A percentile compares a stretch with the other conserved stretches of the same genome.
These are phyloP conservation scores for Drechslerella coelobrocha DNA, from an alignment of 2,329 filamentous ascomycete species.

Conservation along the genomic window DNA sequence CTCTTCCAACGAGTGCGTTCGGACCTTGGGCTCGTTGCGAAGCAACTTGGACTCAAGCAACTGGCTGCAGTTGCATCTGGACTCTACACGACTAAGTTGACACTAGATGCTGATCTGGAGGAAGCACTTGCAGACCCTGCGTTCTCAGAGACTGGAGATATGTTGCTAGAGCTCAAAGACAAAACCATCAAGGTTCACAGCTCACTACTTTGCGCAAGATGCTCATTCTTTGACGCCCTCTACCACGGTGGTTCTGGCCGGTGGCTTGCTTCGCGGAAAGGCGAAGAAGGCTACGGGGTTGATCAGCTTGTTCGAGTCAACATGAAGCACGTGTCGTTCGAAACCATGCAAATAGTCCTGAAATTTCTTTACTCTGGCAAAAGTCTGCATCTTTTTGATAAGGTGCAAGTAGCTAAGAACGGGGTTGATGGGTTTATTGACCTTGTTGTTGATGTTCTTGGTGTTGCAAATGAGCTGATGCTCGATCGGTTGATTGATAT, in stretches of 20 bases:
- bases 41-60: slow-evolving; percentile 38
- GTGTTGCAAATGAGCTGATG: slow-evolving; percentile 92
- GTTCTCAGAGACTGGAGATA: slow-evolving; percentile 74
- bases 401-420: slow-evolving; percentile 65
- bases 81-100: slow-evolving; percentile 59
- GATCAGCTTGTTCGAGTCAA: slow-evolving; percentile 71
- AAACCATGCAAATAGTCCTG: slow-evolving; percentile 79
- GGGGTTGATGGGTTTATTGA: slow-evolving; percentile 85
- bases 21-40: slow-evolving; percentile 61
- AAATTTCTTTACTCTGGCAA: slow-evolving; percentile 83
- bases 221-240: slow-evolving; percentile 88
- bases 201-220: slow-evolving; percentile 78
- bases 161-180: slow-evolving; percentile 77
- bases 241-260: slow-evolving; percentile 88
- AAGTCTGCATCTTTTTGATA: slow-evolving; percentile 80
- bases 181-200: slow-evolving; percentile 76
- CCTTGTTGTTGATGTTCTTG: slow-evolving; percentile 87
- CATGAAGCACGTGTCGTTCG: slow-evolving; percentile 76
- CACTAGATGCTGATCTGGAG: slow-evolving; percentile 61
- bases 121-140: slow-evolving; percentile 70
- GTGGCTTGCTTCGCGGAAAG: slow-evolving; percentile 79
- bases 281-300: slow-evolving; percentile 58
- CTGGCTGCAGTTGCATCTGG: slow-evolving; percentile 83
- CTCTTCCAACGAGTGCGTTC: slow-evolving; percentile 78
- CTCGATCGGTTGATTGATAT: slow-evolving; percentile 86